Evolutionary conservation across 202 grass and related monocot species (phyloP).

Genomic region (Eragrostis tef): DNA sequence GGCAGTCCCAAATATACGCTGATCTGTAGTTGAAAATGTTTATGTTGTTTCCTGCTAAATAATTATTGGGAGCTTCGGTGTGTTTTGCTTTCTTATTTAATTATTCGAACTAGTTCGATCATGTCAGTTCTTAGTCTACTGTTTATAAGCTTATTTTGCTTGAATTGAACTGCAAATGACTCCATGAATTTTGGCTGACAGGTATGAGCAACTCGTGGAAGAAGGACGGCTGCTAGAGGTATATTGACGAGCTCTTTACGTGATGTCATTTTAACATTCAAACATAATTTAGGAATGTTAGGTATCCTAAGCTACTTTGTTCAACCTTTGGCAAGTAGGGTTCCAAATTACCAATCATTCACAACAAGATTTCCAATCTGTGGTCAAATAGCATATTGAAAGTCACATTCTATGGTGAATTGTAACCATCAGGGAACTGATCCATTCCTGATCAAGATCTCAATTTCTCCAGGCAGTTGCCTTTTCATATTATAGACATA

Average conservation of each 20-base stretch:
- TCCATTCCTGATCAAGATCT: conserved; percentile 20
- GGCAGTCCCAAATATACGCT: background rate
- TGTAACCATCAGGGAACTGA: background rate
- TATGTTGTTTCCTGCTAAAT: background rate
- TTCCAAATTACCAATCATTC: background rate
- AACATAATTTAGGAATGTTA: background rate
- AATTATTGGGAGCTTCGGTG: background rate
- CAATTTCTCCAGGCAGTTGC: background rate
- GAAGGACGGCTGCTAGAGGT: conserved; percentile 90
- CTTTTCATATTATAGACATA: background rate
- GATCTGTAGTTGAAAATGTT: background rate
- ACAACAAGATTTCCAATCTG: background rate
- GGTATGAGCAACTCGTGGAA: conserved; percentile 92
- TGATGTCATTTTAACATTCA: background rate
- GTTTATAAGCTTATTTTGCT: conserved; percentile 25
- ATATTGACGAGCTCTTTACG: conserved; percentile 18
- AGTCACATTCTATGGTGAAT: background rate
- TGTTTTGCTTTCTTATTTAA: conserved; percentile 24
- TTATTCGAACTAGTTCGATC: conserved; percentile 25
- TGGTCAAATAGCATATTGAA: conserved; percentile 33
- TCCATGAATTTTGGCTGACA: conserved; percentile 38
- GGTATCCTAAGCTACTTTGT: conserved; percentile 2
- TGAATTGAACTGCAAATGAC: conserved; percentile 25
- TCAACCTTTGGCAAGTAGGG: background rate
- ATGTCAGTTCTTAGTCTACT: background rate